Conservation (phyloP, 768 basidiomycete genomes). For the Candolleomyces aberdarensis region DNA sequence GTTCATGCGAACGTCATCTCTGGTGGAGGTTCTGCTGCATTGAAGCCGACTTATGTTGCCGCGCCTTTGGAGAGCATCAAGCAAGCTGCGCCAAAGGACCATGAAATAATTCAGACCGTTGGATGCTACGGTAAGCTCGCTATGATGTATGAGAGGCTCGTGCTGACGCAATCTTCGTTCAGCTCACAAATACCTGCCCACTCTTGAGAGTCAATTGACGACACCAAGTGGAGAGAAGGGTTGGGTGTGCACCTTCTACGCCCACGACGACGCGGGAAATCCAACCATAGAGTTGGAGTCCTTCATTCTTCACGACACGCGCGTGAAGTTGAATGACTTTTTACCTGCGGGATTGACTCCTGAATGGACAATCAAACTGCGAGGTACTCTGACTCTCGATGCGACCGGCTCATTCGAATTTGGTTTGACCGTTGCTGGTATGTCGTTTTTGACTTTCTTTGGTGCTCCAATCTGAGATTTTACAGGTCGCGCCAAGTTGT, state of each 20-base stretch:
- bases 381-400: slow-evolving; percentile 48
- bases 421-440: slow-evolving; percentile 60
- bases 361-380: slow-evolving; percentile 56
- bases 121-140: slow-evolving; percentile 59
- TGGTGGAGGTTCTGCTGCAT: slow-evolving; percentile 74
- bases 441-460: neutral
- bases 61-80: slow-evolving; percentile 62
- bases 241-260: slow-evolving; percentile 65
- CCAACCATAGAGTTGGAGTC: slow-evolving; percentile 42
- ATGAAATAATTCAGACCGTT: slow-evolving; percentile 53
- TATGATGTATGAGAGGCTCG: neutral
- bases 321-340: slow-evolving; percentile 67
- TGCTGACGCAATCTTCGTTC: slow-evolving; percentile 1
- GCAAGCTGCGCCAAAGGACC: slow-evolving; percentile 43
- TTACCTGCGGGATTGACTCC: slow-evolving; percentile 50
- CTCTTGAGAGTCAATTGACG: slow-evolving; percentile 56
- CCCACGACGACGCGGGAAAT: slow-evolving; percentile 47
- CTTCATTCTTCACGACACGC: slow-evolving; percentile 54
- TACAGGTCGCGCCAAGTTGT: slow-evolving; percentile 59
- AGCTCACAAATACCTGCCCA: slow-evolving; percentile 70
- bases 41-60: slow-evolving; percentile 64
- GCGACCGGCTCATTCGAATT: slow-evolving; percentile 51
- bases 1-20: slow-evolving; percentile 64
- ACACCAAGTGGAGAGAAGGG: slow-evolving; percentile 52
- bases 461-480: neutral